Evolutionary conservation across 345 rosid genomes (phyloP), one percentile per base, ranked within the genome.

Genomic region (Triadica sebifera): DNA sequence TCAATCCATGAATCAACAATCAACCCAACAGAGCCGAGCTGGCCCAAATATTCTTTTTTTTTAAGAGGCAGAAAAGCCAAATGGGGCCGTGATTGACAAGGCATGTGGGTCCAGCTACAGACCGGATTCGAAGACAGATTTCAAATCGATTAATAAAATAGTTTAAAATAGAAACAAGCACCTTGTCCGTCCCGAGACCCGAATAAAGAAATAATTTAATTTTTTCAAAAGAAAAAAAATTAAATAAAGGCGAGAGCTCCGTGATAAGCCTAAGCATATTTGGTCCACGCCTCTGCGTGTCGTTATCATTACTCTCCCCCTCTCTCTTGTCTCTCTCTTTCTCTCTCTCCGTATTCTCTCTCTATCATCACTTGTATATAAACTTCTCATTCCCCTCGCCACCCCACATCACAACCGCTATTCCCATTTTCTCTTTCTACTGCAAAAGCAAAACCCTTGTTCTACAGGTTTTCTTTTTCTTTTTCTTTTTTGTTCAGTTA

Each of bases 301-400:
- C 72, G 52, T 38, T 80, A 70, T 81, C 72, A 49, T 25, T 16
- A 0, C 65, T 47, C 84, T 63, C 34, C 34, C 34, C 2, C 34
- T 29, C 2, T 29, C 34, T 29, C 86, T 9, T 51, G 9, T 50
- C 62, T 50, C 55, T 67, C 79, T 57, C 72, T 69, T 25, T 79
- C 57, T 78, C 71, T 70, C 80, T 79, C 75, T 80, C 71, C 65
- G 5, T 68, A 76, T 74, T 79, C 75, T 73, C 78, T 74, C 76
- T 65, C 70, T 39, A 45, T 41, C 53, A 79, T 82, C 83, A 74
- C 78, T 86, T 77, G 73, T 90, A 88, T 87, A 86, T 78, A 88
- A 72, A 0, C 84, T 81, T 75, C 46, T 70, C 76, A 55, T 74
- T 80, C 75, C n/a, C 82, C 71, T 8, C 58, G 71, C 76, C 80